Percentiles rank a stretch among this genome's conserved stretches.
Conservation (phyloP, 2,329 filamentous ascomycete species). For the Magnaporthiopsis poae region DNA sequence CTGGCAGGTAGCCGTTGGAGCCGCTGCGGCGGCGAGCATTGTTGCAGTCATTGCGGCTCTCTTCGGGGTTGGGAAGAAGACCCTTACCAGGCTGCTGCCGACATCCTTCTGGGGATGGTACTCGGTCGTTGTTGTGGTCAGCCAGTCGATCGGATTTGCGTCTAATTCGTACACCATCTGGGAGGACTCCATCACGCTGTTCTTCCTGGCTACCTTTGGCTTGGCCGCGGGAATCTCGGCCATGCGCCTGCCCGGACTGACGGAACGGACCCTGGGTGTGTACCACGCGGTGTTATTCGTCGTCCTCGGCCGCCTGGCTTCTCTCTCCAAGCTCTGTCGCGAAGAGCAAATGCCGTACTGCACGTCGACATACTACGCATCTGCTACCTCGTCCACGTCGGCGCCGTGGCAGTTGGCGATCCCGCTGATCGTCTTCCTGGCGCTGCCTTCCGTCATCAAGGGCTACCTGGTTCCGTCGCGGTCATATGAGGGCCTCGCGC, state of each 20-base stretch:
- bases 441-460: constrained; percentile 65
- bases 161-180: constrained; percentile 98
- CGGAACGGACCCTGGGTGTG: constrained; percentile 64
- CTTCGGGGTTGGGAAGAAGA: constrained; percentile 29
- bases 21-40: constrained; percentile 36
- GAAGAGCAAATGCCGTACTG: constrained; percentile 99
- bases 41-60: constrained; percentile 31
- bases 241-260: constrained; percentile 56
- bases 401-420: constrained; percentile 80
- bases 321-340: constrained; percentile 82
- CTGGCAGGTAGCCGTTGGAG: constrained; percentile 30
- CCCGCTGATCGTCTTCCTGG: constrained; percentile 61
- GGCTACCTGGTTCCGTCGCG: constrained; percentile 72
- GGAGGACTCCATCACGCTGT: constrained; percentile 90
- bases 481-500: constrained; percentile 79
- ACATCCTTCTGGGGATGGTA: constrained; percentile 83
- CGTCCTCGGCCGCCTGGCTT: constrained; percentile 66
- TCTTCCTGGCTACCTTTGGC: constrained; percentile 84
- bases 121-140: constrained; percentile 67
- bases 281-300: constrained; percentile 82
- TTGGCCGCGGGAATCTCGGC: constrained; percentile 64
- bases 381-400: constrained; percentile 81
- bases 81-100: constrained; percentile 48
- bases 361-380: constrained; percentile 89
- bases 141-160: constrained; percentile 85